Evolutionary conservation across 2,329 filamentous ascomycete species (phyloP).

Genomic region (Taxawa tesnikishii): DNA sequence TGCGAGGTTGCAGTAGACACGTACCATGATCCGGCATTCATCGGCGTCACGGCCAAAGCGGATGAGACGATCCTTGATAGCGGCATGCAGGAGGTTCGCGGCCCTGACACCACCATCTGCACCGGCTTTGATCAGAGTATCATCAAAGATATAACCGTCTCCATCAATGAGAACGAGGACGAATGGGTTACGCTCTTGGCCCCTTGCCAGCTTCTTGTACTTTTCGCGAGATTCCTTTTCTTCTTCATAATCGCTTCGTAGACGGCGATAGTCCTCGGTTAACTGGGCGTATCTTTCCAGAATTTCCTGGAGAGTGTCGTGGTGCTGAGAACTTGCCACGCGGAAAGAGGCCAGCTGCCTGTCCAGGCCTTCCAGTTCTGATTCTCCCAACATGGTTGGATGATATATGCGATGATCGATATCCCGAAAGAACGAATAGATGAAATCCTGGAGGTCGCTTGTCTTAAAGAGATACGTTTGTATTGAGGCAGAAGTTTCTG

Average conservation of each 20-base stretch:
- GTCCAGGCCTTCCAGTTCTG: conserved; percentile 8
- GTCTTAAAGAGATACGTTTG: no score
- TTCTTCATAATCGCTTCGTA: conserved; percentile 47
- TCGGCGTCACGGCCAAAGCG: conserved; percentile 35
- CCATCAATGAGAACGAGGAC: conserved; percentile 51
- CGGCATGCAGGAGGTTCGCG: conserved; percentile 40
- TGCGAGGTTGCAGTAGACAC: conserved; percentile 34
- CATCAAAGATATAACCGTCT: conserved; percentile 39
- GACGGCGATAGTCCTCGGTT: conserved; percentile 40
- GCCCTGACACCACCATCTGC: conserved; percentile 43
- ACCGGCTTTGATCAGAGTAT: conserved; percentile 16
- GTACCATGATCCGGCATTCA: conserved; percentile 36
- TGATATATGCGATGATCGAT: no score
- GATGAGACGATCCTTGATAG: conserved; percentile 34
- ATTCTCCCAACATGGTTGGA: conserved; percentile 8
- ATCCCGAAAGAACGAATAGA: no score
- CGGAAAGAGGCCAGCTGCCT: conserved; percentile 13
- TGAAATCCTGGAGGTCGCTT: no score
- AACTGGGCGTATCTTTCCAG: conserved; percentile 31
- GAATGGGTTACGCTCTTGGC: conserved; percentile 42
- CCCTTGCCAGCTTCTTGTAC: conserved; percentile 40
- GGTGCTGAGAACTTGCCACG: conserved; percentile 10
- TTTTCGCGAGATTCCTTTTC: conserved; percentile 40
- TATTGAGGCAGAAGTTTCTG: no score
- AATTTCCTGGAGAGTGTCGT: conserved; percentile 16